These are phyloP conservation scores for Scheffersomyces ergatensis DNA, from an alignment of 805 yeast genomes.

Conservation along the genomic window DNA sequence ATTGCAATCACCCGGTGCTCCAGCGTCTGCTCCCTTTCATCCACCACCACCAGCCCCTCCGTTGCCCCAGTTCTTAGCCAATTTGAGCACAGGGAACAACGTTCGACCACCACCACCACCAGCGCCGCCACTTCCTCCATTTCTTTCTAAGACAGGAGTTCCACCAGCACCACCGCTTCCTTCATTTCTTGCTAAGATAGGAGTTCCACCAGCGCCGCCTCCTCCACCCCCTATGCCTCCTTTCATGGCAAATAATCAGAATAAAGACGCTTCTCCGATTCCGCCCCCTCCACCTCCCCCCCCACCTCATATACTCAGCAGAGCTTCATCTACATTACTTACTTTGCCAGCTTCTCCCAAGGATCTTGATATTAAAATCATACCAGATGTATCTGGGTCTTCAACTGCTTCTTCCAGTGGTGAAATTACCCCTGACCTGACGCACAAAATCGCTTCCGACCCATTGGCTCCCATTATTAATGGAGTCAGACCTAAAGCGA, in stretches of 20 bases:
- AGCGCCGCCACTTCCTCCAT: conserved; percentile 14
- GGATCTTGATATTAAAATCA: no score
- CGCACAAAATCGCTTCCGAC: background rate
- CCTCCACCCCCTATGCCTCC: conserved; percentile 13
- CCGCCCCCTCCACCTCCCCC: conserved; percentile 20
- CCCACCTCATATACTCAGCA: conserved; percentile 13
- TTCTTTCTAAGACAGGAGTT: conserved; percentile 4
- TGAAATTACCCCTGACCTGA: no score
- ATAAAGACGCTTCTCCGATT: conserved; percentile 12
- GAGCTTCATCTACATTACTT: conserved; percentile 4
- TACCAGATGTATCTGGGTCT: no score
- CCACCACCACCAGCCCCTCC: no score
- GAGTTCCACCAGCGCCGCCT: conserved; percentile 17
- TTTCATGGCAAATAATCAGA: conserved; percentile 3
- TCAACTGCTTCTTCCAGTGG: no score
- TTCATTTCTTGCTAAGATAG: conserved; percentile 1
- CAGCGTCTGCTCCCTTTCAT: no score
- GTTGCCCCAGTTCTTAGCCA: no score
- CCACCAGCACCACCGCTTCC: conserved; percentile 20
- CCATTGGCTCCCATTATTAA: background rate
- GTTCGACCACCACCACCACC: conserved; percentile 20
- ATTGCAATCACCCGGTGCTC: no score
- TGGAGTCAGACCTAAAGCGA: conserved; percentile 56
- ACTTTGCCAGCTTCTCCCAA: conserved; percentile 6
- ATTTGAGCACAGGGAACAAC: background rate